Conservation (phyloP, 1,139 yeast species). For the Candida sp. region DNA sequence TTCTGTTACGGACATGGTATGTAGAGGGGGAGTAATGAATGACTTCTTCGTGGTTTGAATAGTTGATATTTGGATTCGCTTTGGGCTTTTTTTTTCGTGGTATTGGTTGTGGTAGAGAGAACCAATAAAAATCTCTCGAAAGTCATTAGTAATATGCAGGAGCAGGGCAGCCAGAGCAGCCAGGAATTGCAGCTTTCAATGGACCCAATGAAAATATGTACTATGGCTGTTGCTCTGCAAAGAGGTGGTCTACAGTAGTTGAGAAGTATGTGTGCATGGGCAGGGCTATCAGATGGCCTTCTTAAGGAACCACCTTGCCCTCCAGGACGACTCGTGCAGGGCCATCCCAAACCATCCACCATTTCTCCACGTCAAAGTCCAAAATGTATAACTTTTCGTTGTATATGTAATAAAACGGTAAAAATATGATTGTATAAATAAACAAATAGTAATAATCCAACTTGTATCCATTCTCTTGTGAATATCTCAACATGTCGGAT, state of each 20-base stretch:
- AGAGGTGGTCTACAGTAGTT: neutral
- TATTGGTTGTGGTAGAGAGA: conserved; percentile 1
- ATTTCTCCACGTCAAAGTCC: no score
- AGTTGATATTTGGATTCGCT: neutral
- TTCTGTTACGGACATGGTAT: conserved; percentile 49
- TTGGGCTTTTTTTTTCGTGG: neutral
- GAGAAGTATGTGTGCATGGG: neutral
- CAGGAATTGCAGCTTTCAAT: neutral
- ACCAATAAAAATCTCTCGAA: conserved; percentile 17
- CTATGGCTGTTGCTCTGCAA: neutral
- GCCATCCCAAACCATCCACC: no score
- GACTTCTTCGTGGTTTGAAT: no score
- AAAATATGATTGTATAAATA: neutral
- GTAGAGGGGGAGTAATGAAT: conserved; percentile 2
- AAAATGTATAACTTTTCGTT: neutral
- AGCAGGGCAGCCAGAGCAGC: neutral
- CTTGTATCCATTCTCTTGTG: neutral
- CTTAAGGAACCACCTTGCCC: no score
- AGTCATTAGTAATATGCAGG: conserved; percentile 16
- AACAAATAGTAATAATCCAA: neutral
- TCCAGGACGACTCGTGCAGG: no score
- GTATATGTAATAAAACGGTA: neutral
- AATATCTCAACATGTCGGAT: neutral
- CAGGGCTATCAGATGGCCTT: no score
- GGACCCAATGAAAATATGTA: neutral